A percentile compares a stretch with the other conserved stretches of the same genome.
Evolutionary conservation across 1,284 basidiomycete genomes (phyloP).

Genomic region (Ceratobasidium papillatum): DNA sequence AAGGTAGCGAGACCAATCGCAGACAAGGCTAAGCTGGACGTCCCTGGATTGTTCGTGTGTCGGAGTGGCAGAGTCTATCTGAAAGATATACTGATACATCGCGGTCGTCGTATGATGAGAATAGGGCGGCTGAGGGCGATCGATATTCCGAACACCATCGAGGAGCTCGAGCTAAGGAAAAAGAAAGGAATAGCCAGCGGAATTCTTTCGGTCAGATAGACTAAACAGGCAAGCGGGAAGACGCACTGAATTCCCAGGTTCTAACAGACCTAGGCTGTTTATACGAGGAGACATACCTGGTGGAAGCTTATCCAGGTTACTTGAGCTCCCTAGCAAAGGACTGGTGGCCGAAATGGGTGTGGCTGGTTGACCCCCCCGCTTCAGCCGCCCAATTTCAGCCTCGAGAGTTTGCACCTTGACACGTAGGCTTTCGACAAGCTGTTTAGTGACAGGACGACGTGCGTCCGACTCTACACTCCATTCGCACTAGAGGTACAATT

Average conservation of each 20-base stretch:
- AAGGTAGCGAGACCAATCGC: conserved; percentile 27
- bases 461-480: conserved; percentile 2
- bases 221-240: no score
- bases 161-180: neutral
- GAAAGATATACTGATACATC: conserved; percentile 30
- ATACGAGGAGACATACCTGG: neutral
- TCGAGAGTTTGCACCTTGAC: conserved; percentile 8
- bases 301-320: neutral
- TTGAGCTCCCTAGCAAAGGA: neutral
- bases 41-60: conserved; percentile 11
- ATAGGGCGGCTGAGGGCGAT: neutral
- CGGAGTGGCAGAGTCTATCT: neutral
- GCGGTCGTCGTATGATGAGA: neutral
- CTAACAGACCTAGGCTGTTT: no score
- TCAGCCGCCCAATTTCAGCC: neutral
- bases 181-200: neutral
- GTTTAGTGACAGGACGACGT: neutral
- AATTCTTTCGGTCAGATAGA: neutral
- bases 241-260: no score
- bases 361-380: no score
- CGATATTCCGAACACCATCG: neutral
- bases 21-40: conserved; percentile 5
- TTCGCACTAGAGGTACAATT: neutral
- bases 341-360: neutral
- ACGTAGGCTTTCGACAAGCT: conserved; percentile 19